Base-by-base conservation (phyloP, 495 filamentous ascomycete genomes). In the Neurospora intermedia region DNA sequence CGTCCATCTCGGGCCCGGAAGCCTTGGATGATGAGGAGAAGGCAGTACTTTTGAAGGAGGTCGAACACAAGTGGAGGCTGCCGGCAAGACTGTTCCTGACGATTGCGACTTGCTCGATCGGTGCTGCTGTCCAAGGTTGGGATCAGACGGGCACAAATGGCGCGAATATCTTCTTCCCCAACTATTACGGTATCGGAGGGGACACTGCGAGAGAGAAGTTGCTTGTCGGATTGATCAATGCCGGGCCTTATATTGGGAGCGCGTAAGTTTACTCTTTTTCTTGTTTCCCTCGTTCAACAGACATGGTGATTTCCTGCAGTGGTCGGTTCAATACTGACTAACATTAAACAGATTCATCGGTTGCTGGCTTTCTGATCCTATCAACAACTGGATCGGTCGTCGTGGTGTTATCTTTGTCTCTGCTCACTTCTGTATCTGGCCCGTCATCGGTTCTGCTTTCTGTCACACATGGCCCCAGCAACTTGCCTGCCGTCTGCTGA, bases 91-190 rank as follows among this genome's bases (percentile, higher is more conserved):
- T 93, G 15, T 86, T 82, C 79, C 84, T 89, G 73, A 91, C 90
- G 71, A 90, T 94, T 74, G 78, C 86, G 27, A 85, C 90, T 42
- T 91, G 89, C 78, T 92, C 91, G 23, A 88, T 94, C 70, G 91
- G 88, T n/a, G 92, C 92, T 18, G 91, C 91, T 16, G 88, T 92
- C 39, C 91, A 93, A 77, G 90, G 90, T 40, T 92, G 90, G 89
- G 89, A 91, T 76, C 90, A 91, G 78, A 90, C 88, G 62, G 89
- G 91, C n/a, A 88, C 87, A 3, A 94, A 93, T 76, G 92, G 91
- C 69, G 92, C 91, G 39, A 93, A 90, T 73, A 83, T 94, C 74
- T 88, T 86, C 70, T 93, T 92, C 80, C 88, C 88, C 6, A 70
- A 76, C 0, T 75, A 41, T 74, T 86, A 78, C 72, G 84, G 74